These are phyloP conservation scores for Gleditsia sinensis DNA, from an alignment of 306 rosid genomes.

Conservation along the genomic window DNA sequence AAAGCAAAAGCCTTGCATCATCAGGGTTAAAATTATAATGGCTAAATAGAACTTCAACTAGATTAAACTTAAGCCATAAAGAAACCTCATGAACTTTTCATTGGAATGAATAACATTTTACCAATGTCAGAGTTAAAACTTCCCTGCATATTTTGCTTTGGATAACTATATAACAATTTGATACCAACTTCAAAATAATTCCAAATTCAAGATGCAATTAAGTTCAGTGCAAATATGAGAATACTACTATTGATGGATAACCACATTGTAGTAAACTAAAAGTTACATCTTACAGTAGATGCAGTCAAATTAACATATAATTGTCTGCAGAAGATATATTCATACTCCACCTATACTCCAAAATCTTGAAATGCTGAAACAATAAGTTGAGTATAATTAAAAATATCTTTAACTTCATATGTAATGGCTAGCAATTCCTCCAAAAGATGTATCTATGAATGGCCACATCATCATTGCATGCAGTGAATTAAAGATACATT, in stretches of 20 bases:
- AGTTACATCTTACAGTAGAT: not conserved
- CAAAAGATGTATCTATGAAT: not conserved
- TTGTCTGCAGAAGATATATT: not conserved
- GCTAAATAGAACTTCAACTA: slow-evolving; percentile 6
- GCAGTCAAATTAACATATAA: slow-evolving; percentile 10
- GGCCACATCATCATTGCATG: not conserved
- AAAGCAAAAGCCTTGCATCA: slow-evolving; percentile 8
- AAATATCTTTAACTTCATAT: not conserved
- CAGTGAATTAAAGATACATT: not conserved
- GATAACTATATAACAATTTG: slow-evolving; percentile 10
- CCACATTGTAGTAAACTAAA: not conserved
- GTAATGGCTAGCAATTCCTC: not conserved
- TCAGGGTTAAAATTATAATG: not conserved
- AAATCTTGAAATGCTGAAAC: not conserved
- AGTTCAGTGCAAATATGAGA: not conserved
- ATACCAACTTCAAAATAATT: slow-evolving; percentile 25
- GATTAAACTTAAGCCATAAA: not conserved
- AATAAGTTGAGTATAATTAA: too few relatives aligned
- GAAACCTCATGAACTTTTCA: slow-evolving; percentile 9
- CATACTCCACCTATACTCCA: not conserved
- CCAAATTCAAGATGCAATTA: not conserved
- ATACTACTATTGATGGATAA: not conserved
- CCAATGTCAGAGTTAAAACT: not conserved
- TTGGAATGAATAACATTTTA: not conserved
- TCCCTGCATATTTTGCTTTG: not conserved